phyloP scores from a whole-genome alignment of 2,329 filamentous ascomycete genomes.

The Aquanectria penicillioides region DNA sequence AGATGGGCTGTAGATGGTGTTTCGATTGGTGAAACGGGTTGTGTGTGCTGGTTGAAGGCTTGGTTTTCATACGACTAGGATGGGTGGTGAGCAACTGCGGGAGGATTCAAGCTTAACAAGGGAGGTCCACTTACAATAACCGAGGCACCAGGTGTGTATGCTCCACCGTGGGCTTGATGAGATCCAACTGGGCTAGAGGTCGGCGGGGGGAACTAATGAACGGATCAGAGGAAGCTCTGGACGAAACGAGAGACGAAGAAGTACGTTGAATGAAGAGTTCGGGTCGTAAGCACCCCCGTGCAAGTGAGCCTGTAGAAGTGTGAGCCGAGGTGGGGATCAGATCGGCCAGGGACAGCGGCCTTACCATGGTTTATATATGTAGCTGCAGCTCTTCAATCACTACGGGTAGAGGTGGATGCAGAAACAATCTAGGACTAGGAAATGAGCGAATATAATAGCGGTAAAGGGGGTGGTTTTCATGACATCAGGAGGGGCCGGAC shows the following conservation, averaged over 20 bases:
- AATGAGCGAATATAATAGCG: neutral
- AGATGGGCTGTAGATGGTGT: slow-evolving; percentile 29
- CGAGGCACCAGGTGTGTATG: slow-evolving; percentile 39
- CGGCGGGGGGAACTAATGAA: slow-evolving; percentile 27
- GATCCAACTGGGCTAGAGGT: slow-evolving; percentile 16
- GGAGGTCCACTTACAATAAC: slow-evolving; percentile 29
- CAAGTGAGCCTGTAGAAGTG: slow-evolving; percentile 31
- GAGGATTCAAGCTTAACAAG: no score
- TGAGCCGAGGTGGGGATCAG: neutral
- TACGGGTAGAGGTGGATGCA: no score
- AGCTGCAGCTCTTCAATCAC: no score
- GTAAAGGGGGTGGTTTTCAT: neutral
- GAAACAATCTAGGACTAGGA: neutral
- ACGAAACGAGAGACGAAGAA: neutral
- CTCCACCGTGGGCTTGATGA: slow-evolving; percentile 36
- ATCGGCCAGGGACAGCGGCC: neutral
- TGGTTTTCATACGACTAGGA: slow-evolving; percentile 38
- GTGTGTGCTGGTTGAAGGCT: slow-evolving; percentile 33
- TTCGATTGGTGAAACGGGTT: slow-evolving; percentile 32
- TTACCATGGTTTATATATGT: slow-evolving; percentile 39
- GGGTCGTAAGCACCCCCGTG: slow-evolving; percentile 39
- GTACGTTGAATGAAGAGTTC: slow-evolving; percentile 31
- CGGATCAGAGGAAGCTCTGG: neutral
- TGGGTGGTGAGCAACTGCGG: neutral
- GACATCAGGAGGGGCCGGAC: neutral